Evolutionary conservation across 305 asterid genomes (phyloP), one percentile per base, ranked within the genome.

Genomic region (Rubia peregrina): DNA sequence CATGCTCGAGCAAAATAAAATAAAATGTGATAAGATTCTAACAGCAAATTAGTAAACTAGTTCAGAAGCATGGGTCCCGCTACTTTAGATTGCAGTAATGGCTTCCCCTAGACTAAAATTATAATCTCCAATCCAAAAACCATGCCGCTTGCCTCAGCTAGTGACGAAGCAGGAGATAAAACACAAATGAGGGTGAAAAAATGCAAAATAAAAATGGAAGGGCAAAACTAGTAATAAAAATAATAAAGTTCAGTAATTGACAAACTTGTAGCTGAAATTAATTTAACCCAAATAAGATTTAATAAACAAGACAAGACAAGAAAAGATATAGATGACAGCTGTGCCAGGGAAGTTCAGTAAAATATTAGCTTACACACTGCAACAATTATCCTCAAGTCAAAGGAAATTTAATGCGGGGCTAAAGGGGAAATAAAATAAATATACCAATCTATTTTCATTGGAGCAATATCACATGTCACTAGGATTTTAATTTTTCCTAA

Each of bases 331-430:
- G 33, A 21, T 12, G 62, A 57, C 62, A 57, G 11, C 26, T 3
- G 9, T 3, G 38, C 24, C 3, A 22, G 9, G 51, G 48, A 38
- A 26, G 16, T 11, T 36, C 4, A 16, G 2, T 64, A 21, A 5
- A 33, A 67, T 67, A 26, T 33, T 5, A 51, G 1, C 56, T 3
- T 19, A 26, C 1, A 53, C 19, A 53, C 36, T 26, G 30, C 30
- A n/a, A n/a, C 16, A 9, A 49, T 16, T 30, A 49, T 46, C 51
- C 70, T 46, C 19, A 13, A 44, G 26, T 40, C 16, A 14, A 13
- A 14, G 7, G 57, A 43, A 66, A 66, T 22, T 12, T 22, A 53
- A 13, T 21, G 70, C 70, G 30, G 69, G 26, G 60, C 71, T 33
- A 46, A 67, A 46, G 53, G 9, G 61, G 60, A 17, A 46, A 49